Base-by-base conservation (phyloP, 1,284 basidiomycete species). In the Trametes versicolor region DNA sequence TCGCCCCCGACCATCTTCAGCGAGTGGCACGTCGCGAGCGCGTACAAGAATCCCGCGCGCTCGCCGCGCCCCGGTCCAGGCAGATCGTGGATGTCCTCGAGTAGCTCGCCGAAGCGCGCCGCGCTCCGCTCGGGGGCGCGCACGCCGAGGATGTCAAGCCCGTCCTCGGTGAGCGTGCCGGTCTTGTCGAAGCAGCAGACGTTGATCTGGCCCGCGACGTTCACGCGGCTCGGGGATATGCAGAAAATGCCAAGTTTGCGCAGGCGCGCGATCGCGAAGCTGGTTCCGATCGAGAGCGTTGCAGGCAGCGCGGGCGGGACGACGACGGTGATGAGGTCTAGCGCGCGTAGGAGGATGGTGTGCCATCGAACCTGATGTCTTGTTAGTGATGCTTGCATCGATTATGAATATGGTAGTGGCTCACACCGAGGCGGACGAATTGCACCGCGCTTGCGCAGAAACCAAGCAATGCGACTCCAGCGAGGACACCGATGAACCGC, bases 151-250 rank as follows among this genome's bases (percentile, higher is more conserved):
- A 99, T 96, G 74, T 99, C 98, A 48, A 99, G 85, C 0, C 98
- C 98, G 71, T 99, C 98, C 78, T 99, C 98, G 0, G 98, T 99
- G 19, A 99, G 85, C 0, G 98, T 99, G 2, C 98, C 98, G 1
- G 98, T 99, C 82, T 99, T 99, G 84, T 99, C 98, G 74, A 99
- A 99, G 78, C 97, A 99, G 73, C 97, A 97, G 9, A 99, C 93
- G 70, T 99, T 99, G 81, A 99, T 86, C 80, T 98, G 98, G 36
- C 98, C 98, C 2, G 91, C 96, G 56, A 99, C 91, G 75, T 99
- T 99, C 73, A 99, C 95, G 36, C 98, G 85, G 72, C 93, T 98
- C 0, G 98, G 98, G 6, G 97, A 96, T 67, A 99, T 99, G 77
- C 98, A 99, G 81, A 95, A 99, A 65, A 99, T 94, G 36, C 94